Evolutionary conservation across 768 basidiomycete species (phyloP), one percentile per base, ranked within the genome.

Genomic region (Rhodotorula babjevae): DNA sequence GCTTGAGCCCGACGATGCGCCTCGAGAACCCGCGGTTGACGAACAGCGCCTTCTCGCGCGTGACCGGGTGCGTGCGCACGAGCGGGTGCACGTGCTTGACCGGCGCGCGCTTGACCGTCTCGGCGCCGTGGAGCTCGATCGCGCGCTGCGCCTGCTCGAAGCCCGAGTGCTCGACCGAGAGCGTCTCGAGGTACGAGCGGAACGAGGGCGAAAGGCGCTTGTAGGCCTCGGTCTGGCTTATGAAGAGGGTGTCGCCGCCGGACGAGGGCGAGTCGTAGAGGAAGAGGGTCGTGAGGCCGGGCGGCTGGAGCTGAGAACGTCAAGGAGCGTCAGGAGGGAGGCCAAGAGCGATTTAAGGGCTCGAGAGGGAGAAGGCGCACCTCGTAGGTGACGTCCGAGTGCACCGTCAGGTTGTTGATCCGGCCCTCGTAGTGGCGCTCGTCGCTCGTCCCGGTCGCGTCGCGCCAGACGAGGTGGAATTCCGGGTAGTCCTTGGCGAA

Each of bases 261-360:
- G 73, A 87, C 83, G 49, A 87, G 80, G 79, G 92, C 83, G 57
- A 76, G 60, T 79, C 80, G 69, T 78, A 80, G 6, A 94, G 84
- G 85, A 90, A 92, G 79, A 93, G 88, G 5, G 90, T 89, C 8
- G 91, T 93, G 42, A 92, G 80, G 31, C 90, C 91, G 10, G 90
- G 91, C 31, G 91, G 91, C 80, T 93, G 91, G 27, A 87, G 84
- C 81, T 93, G 27, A 16, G n/a, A 5, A 16, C 27, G n/a, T 7
- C 3, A 10, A 19, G 23, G 21, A 21, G 21, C 9, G 49, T 50
- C 23, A 50, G 10, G 23, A 50, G 49, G 5, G 19, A 46, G 46
- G 46, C 15, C 15, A 46, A 15, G 46, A 19, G 46, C 7, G 36
- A 36, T 4, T 5, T 4, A 36, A 36, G 44, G 8, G 44, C 5